Base-by-base conservation (phyloP, 768 basidiomycete genomes). In the Mycena alexandri region DNA sequence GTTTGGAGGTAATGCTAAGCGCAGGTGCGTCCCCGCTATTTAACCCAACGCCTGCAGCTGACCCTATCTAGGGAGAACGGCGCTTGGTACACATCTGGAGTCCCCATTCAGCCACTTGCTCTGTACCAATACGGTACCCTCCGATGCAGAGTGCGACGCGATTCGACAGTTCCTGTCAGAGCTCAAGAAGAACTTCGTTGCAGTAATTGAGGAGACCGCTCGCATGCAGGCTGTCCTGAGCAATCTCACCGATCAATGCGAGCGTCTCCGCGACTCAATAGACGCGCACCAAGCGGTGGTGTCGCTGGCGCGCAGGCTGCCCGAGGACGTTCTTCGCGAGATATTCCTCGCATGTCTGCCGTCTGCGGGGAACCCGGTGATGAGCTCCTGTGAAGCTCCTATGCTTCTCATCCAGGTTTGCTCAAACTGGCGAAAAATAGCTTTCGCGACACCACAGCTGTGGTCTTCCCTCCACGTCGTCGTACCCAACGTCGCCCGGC, bases 81-180 rank as follows among this genome's bases (percentile, higher is more conserved):
- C n/a, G 13, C 22, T 21, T 43, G 34, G 9, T n/a, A 36, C n/a
- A 16, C 51, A 33, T 55, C 47, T 29, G 19, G 33, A 48, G 55
- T 64, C 63, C 55, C 63, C 63, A 57, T 64, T 64, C 55, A 64
- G 63, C 19, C 34, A 41, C 24, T 41, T 57, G 9, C 44, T 64
- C 34, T 12, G 54, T 34, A 64, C 36, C 17, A 64, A 64, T 57
- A 57, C 55, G 46, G 63, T 29, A 22, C 63, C 63, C 10, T 42
- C 55, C 38, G 63, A 64, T 57, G 63, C 36, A 51, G 63, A 64
- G 38, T 56, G 47, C 54, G 55, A 38, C 3, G 55, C 55, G 17
- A 64, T 64, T 51, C 55, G 55, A 51, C 63, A 64, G 55, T 64
- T 64, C 43, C 63, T 64, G 55, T 64, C 63, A 43, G 41, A 5